A percentile compares a stretch with the other conserved stretches of the same genome.
Conservation (phyloP, 805 yeast species). For the Lipomyces kockii region DNA sequence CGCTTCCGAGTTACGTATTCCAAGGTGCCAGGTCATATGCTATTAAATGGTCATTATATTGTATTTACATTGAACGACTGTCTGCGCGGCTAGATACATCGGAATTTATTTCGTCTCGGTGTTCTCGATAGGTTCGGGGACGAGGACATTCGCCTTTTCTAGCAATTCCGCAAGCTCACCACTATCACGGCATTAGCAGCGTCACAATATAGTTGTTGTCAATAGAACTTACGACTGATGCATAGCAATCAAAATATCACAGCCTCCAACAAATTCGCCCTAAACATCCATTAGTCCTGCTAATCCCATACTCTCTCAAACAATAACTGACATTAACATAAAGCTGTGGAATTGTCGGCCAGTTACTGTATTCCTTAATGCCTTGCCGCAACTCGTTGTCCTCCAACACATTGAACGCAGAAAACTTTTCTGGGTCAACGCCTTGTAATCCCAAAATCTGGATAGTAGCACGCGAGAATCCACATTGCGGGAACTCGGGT, state of each 20-base stretch:
- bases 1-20: background rate
- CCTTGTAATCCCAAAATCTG: constrained; percentile 95
- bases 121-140: constrained; percentile 4
- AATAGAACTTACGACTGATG: constrained; percentile 55
- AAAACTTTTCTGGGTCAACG: constrained; percentile 93
- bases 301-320: background rate
- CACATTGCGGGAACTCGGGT: constrained; percentile 97
- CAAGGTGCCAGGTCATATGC: background rate
- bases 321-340: constrained; percentile 57
- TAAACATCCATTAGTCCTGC: background rate
- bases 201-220: background rate
- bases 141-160: constrained; percentile 73
- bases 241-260: constrained; percentile 93
- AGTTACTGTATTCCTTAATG: constrained; percentile 89
- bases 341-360: constrained; percentile 99
- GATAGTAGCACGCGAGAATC: constrained; percentile 93
- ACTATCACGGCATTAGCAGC: constrained; percentile 37
- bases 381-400: constrained; percentile 94
- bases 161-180: constrained; percentile 91
- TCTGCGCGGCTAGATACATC: background rate
- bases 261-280: constrained; percentile 94
- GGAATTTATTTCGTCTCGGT: background rate
- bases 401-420: constrained; percentile 95
- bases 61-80: background rate
- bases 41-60: background rate